phyloP scores from a whole-genome alignment of 257 asterid species.

The Linaria vulgaris region DNA sequence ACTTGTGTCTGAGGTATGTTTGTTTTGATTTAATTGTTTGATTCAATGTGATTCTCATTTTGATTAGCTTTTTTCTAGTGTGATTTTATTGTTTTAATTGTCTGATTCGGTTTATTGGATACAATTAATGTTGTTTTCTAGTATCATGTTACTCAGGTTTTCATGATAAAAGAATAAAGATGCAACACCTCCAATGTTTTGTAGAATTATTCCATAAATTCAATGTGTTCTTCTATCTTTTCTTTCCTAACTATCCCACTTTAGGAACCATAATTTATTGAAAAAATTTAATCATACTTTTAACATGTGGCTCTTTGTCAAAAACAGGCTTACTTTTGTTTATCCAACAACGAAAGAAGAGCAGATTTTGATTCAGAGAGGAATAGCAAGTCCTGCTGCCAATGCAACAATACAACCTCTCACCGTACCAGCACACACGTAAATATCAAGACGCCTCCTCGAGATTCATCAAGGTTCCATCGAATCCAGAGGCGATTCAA shows the following conservation, averaged over 20 bases:
- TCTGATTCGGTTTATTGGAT: too few relatives aligned
- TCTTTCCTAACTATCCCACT: too few relatives aligned
- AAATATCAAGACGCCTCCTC: constrained; percentile 16
- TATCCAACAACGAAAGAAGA: constrained; percentile 49
- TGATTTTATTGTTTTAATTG: too few relatives aligned
- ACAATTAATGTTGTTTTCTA: too few relatives aligned
- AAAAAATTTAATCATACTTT: neutral
- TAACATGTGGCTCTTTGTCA: neutral
- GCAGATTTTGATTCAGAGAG: constrained; percentile 47
- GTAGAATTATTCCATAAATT: too few relatives aligned
- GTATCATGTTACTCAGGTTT: too few relatives aligned
- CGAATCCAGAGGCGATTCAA: constrained; percentile 32
- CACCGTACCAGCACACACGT: constrained; percentile 17
- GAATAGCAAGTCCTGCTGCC: constrained; percentile 32
- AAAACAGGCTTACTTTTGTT: constrained; percentile 66
- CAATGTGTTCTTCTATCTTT: too few relatives aligned
- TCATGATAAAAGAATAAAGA: too few relatives aligned
- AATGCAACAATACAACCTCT: constrained; percentile 29
- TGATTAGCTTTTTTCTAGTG: neutral
- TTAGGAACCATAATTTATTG: neutral
- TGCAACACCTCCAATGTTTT: too few relatives aligned
- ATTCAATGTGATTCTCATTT: neutral
- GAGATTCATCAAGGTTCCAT: constrained; percentile 25
- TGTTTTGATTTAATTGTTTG: neutral
- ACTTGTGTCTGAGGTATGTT: constrained; percentile 65